These are phyloP conservation scores for Collybia nuda DNA, from an alignment of 768 basidiomycete species.

Conservation along the genomic window DNA sequence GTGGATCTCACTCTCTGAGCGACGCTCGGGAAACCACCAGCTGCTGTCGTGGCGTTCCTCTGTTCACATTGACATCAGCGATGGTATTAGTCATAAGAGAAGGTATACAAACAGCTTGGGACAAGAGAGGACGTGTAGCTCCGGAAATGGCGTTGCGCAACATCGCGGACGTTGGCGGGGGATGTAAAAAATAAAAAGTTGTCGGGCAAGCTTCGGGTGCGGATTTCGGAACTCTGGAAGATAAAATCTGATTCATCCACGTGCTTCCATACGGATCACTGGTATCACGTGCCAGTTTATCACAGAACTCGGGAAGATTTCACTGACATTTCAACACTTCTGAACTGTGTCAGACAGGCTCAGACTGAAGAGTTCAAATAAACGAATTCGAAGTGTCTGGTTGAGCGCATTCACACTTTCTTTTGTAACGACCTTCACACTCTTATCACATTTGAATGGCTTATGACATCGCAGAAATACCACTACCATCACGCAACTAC, in stretches of 20 bases:
- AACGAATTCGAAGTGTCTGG: background rate
- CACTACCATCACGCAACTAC: constrained; percentile 35
- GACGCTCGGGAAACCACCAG: constrained; percentile 77
- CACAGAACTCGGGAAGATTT: background rate
- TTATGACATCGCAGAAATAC: constrained; percentile 38
- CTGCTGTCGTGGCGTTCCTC: constrained; percentile 73
- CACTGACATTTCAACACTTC: too few relatives aligned
- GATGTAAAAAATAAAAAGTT: constrained; percentile 27
- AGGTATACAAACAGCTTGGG: constrained; percentile 48
- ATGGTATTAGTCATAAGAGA: background rate
- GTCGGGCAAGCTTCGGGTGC: constrained; percentile 22
- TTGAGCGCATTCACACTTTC: background rate
- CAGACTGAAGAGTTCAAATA: too few relatives aligned
- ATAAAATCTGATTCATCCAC: constrained; percentile 9
- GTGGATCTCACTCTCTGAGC: constrained; percentile 58
- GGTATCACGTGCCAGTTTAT: constrained; percentile 9
- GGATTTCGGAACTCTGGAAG: constrained; percentile 5
- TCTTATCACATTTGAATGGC: constrained; percentile 12
- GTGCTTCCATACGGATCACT: constrained; percentile 13
- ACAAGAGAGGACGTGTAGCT: constrained; percentile 50
- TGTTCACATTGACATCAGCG: constrained; percentile 21
- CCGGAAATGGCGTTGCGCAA: constrained; percentile 64
- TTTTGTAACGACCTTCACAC: background rate
- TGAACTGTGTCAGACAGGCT: too few relatives aligned
- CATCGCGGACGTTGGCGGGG: constrained; percentile 44